A percentile compares a stretch with the other conserved stretches of the same genome.
phyloP scores from a whole-genome alignment of 805 yeast genomes.

The Hagleromyces aurorensis region DNA sequence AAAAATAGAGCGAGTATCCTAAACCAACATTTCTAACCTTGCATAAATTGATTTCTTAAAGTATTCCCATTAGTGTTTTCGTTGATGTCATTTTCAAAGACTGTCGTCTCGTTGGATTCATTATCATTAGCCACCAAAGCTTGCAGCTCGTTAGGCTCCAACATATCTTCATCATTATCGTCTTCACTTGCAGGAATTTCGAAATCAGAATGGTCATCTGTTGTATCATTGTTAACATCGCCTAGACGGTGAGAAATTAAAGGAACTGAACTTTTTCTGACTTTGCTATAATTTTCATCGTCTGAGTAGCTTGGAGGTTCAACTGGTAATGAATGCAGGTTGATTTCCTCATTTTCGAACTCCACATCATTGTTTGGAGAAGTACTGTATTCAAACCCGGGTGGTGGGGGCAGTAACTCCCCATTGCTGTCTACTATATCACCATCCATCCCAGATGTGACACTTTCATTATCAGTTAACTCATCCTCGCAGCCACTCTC shows the following conservation, averaged over 20 bases:
- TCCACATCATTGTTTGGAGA: constrained; percentile 12
- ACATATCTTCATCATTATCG: constrained; percentile 13
- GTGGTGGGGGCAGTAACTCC: constrained; percentile 31
- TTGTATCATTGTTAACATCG: too few relatives aligned
- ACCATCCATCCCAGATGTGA: constrained; percentile 23
- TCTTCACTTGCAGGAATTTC: too few relatives aligned
- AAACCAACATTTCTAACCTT: constrained; percentile 5
- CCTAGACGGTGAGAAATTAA: too few relatives aligned
- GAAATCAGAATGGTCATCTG: too few relatives aligned
- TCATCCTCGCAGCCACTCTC: constrained; percentile 55
- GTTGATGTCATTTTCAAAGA: constrained; percentile 3
- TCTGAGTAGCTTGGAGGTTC: constrained; percentile 35
- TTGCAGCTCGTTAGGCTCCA: constrained; percentile 7
- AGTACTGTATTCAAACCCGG: constrained; percentile 31
- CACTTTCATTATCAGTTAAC: constrained; percentile 26
- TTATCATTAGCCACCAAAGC: constrained; percentile 2
- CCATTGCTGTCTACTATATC: constrained; percentile 24
- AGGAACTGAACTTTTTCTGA: background rate
- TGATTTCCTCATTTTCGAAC: constrained; percentile 26
- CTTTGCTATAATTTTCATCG: constrained; percentile 10
- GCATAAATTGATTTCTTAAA: constrained; percentile 11
- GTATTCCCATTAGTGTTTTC: constrained; percentile 8
- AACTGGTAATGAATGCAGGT: constrained; percentile 29
- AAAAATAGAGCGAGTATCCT: constrained; percentile 4
- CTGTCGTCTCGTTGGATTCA: constrained; percentile 2